Conservation (phyloP, 257 asterid genomes). For the Capsicum pubescens region DNA sequence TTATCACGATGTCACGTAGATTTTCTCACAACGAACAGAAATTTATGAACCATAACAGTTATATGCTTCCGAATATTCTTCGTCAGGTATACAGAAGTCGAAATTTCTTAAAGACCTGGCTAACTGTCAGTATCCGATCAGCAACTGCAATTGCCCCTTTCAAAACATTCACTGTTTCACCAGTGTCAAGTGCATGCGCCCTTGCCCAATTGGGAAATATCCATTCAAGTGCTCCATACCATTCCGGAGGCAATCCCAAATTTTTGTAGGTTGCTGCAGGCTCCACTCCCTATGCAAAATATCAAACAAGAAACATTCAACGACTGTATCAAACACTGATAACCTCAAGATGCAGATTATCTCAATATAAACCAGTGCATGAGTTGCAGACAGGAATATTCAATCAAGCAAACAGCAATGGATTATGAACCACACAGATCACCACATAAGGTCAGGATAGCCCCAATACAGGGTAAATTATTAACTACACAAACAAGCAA, state of each 20-base stretch:
- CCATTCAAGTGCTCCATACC: slow-evolving; percentile 98
- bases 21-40: slow-evolving; percentile 3
- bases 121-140: slow-evolving; percentile 91
- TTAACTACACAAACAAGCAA: slow-evolving; percentile 6
- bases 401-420: background rate
- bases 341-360: slow-evolving; percentile 13
- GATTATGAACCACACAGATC: background rate
- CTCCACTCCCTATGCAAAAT: slow-evolving; percentile 81
- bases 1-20: background rate
- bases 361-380: slow-evolving; percentile 11
- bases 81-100: background rate
- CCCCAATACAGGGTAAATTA: background rate
- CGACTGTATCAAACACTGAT: background rate
- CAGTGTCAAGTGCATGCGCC: slow-evolving; percentile 95
- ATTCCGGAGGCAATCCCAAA: slow-evolving; percentile 82
- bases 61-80: slow-evolving; percentile 15
- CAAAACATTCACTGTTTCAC: slow-evolving; percentile 91
- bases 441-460: background rate
- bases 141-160: slow-evolving; percentile 92
- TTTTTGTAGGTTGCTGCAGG: slow-evolving; percentile 73
- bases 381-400: background rate
- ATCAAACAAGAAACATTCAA: slow-evolving; percentile 7
- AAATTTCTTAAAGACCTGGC: slow-evolving; percentile 62
- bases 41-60: slow-evolving; percentile 12
- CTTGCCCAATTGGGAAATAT: slow-evolving; percentile 98